Evolutionary conservation across 2,329 filamentous ascomycete species (phyloP).

Genomic region (Colletotrichum higginsianum): DNA sequence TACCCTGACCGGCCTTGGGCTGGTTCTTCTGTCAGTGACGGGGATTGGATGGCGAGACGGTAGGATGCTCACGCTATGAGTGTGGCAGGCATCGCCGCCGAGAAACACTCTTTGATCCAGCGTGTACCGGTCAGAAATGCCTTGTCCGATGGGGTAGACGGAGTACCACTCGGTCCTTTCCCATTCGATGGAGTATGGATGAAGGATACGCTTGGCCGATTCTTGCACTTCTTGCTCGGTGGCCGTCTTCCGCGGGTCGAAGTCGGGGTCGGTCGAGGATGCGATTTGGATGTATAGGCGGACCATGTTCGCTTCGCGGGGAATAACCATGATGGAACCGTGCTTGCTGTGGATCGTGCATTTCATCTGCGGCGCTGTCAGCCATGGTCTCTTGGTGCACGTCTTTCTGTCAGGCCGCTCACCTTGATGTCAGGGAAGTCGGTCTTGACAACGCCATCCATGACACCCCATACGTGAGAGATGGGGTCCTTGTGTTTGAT

Average conservation of each 20-base stretch:
- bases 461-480: constrained; percentile 82
- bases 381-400: not conserved
- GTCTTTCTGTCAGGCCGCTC: constrained; percentile 35
- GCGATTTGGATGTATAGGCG: constrained; percentile 79
- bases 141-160: constrained; percentile 83
- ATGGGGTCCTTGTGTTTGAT: constrained; percentile 81
- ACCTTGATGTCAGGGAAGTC: constrained; percentile 85
- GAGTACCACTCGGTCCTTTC: constrained; percentile 81
- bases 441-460: constrained; percentile 80
- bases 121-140: constrained; percentile 78
- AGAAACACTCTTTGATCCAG: constrained; percentile 80
- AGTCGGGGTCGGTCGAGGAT: constrained; percentile 73
- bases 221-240: constrained; percentile 75
- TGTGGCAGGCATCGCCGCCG: constrained; percentile 84
- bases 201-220: constrained; percentile 75
- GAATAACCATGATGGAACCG: constrained; percentile 86
- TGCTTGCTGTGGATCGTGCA: constrained; percentile 82
- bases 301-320: constrained; percentile 74
- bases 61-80: constrained; percentile 73
- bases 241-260: constrained; percentile 74
- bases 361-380: constrained; percentile 68
- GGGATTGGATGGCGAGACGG: not conserved
- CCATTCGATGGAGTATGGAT: constrained; percentile 78
- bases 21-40: constrained; percentile 51
- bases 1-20: constrained; percentile 84